Percentiles rank a stretch among this genome's conserved stretches.
These are phyloP conservation scores for Gaultheria prostrata DNA, from an alignment of 148 eudicot species.

Conservation along the genomic window DNA sequence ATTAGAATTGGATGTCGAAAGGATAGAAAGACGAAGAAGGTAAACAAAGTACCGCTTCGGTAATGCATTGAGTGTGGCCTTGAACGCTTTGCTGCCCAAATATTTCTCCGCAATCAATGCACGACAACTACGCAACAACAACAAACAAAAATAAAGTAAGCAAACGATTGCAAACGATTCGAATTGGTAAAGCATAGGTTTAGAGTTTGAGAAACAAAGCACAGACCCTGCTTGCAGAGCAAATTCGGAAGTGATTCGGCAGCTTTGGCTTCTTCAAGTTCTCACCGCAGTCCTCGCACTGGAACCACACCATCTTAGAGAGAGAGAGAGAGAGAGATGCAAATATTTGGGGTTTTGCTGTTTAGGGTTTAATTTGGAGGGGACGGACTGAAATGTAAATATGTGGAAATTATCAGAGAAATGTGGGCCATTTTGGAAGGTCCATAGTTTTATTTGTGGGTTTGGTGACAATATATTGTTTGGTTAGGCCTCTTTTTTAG, in stretches of 20 bases:
- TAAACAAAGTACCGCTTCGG: slow-evolving; percentile 60
- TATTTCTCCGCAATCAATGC: slow-evolving; percentile 76
- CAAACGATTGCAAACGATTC: background rate
- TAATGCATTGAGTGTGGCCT: slow-evolving; percentile 82
- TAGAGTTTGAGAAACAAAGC: background rate
- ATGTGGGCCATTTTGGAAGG: background rate
- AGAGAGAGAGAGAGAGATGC: slow-evolving; percentile 8
- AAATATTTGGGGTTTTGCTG: background rate
- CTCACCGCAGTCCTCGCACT: slow-evolving; percentile 91
- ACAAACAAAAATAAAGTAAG: background rate
- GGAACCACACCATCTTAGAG: slow-evolving; percentile 85
- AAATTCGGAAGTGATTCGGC: slow-evolving; percentile 65
- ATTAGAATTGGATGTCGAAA: background rate
- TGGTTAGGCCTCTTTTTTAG: background rate
- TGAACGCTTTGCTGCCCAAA: slow-evolving; percentile 72
- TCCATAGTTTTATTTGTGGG: background rate
- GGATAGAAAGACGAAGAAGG: background rate
- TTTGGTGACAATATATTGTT: background rate
- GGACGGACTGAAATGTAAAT: slow-evolving; percentile 10
- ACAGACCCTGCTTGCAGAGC: slow-evolving; percentile 62
- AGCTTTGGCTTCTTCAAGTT: slow-evolving; percentile 89
- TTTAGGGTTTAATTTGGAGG: slow-evolving; percentile 14
- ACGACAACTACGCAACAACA: slow-evolving; percentile 50
- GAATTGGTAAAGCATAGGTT: background rate
- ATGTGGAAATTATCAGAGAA: background rate